Conservation (phyloP, 208 protist species). For the Trypanosoma brucei region DNA sequence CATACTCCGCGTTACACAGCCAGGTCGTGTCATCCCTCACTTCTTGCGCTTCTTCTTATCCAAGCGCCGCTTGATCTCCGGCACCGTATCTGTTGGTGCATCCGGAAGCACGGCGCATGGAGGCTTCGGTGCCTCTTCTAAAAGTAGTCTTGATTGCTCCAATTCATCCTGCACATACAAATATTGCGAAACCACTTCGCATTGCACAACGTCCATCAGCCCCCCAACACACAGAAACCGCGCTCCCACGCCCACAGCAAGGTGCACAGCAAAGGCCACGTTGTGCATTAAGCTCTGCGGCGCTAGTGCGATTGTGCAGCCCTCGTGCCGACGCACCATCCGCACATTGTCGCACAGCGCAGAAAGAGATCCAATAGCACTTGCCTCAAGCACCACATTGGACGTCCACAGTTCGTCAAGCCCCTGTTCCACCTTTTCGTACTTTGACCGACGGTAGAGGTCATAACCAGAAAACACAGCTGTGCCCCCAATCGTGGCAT, state of each 20-base stretch:
- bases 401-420: conserved; percentile 22
- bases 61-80: conserved; percentile 60
- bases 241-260: conserved; percentile 29
- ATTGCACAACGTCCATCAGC: conserved; percentile 15
- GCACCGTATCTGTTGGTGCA: conserved; percentile 31
- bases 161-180: conserved; percentile 23
- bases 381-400: conserved; percentile 20
- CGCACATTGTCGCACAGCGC: conserved; percentile 13
- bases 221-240: conserved; percentile 26
- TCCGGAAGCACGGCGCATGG: conserved; percentile 18
- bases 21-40: conserved; percentile 12
- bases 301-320: conserved; percentile 16
- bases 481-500: conserved; percentile 25
- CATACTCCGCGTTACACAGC: conserved; percentile 16
- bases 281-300: conserved; percentile 13
- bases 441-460: conserved; percentile 6
- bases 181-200: conserved; percentile 27
- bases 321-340: conserved; percentile 12
- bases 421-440: conserved; percentile 6
- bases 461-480: conserved; percentile 22
- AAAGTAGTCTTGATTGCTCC: conserved; percentile 5
- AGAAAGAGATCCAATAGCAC: conserved; percentile 17
- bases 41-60: conserved; percentile 74
- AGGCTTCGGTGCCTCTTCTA: conserved; percentile 11
- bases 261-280: conserved; percentile 14